A percentile compares a stretch with the other conserved stretches of the same genome.
Conservation (phyloP, 305 asterid genomes). For the Ilex paraguariensis region DNA sequence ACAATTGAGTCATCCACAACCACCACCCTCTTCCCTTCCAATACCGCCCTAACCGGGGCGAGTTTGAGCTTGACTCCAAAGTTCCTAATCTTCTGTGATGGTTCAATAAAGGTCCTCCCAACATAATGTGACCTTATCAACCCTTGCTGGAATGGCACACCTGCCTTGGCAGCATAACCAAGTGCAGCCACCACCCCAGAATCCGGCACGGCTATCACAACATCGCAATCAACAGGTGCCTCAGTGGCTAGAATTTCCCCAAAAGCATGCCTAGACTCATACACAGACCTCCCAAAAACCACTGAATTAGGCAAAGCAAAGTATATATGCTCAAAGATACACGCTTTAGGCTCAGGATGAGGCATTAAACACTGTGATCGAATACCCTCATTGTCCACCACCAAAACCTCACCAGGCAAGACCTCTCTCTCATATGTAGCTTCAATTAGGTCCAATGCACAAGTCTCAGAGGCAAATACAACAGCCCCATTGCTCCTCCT, state of each 20-base stretch:
- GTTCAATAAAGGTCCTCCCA: conserved; percentile 91
- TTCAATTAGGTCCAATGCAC: conserved; percentile 82
- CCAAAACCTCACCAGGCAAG: conserved; percentile 73
- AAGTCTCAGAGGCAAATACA: conserved; percentile 86
- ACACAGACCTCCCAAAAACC: conserved; percentile 52
- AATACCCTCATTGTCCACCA: conserved; percentile 67
- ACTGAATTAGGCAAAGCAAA: conserved; percentile 47
- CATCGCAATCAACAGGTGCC: conserved; percentile 64
- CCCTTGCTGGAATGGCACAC: conserved; percentile 76
- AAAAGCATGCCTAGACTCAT: conserved; percentile 38
- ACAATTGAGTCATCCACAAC: conserved; percentile 96
- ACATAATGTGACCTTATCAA: conserved; percentile 86
- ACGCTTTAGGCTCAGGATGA: conserved; percentile 46
- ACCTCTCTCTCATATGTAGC: conserved; percentile 82
- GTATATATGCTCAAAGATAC: conserved; percentile 67
- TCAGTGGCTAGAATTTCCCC: conserved; percentile 52
- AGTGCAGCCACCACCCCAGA: conserved; percentile 54
- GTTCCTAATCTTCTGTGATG: conserved; percentile 81
- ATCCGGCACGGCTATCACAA: conserved; percentile 55
- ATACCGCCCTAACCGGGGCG: conserved; percentile 78
- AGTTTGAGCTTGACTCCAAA: conserved; percentile 90
- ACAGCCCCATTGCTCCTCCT: conserved; percentile 76
- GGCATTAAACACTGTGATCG: conserved; percentile 38
- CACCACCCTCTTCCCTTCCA: conserved; percentile 97
- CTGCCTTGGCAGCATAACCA: conserved; percentile 45